Conservation (phyloP, 805 yeast species). For the Metschnikowia shivogae region DNA sequence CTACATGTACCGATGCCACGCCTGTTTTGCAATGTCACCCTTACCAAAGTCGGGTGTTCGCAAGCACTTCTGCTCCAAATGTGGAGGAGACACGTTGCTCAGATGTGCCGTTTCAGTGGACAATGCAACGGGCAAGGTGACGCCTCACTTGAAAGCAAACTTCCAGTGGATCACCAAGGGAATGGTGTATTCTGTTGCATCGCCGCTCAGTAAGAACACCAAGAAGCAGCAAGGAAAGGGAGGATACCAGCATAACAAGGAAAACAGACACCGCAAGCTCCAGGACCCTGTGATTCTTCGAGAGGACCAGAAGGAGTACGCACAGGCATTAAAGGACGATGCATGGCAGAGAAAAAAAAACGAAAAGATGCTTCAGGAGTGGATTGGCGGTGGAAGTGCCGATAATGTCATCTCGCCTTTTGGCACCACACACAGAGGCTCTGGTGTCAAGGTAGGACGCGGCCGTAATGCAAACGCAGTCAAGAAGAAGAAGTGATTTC, state of each 20-base stretch:
- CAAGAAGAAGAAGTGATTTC: slow-evolving; percentile 20
- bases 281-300: slow-evolving; percentile 58
- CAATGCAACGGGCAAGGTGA: slow-evolving; percentile 71
- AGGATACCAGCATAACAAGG: slow-evolving; percentile 70
- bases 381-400: slow-evolving; percentile 94
- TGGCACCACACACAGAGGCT: slow-evolving; percentile 35
- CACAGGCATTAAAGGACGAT: slow-evolving; percentile 80
- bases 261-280: slow-evolving; percentile 47
- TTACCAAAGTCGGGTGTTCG: slow-evolving; percentile 72
- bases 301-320: slow-evolving; percentile 94
- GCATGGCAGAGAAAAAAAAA: slow-evolving; percentile 83
- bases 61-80: slow-evolving; percentile 86
- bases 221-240: slow-evolving; percentile 70
- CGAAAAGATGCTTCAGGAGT: slow-evolving; percentile 79
- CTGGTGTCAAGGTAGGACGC: slow-evolving; percentile 77
- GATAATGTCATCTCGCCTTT: slow-evolving; percentile 89
- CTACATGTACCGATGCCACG: slow-evolving; percentile 96
- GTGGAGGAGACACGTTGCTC: slow-evolving; percentile 90
- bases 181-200: slow-evolving; percentile 71
- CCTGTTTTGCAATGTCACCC: slow-evolving; percentile 83
- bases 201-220: slow-evolving; percentile 82
- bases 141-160: slow-evolving; percentile 84
- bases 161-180: slow-evolving; percentile 95
- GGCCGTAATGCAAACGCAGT: slow-evolving; percentile 77
- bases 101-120: slow-evolving; percentile 89